These are phyloP conservation scores for Agrostemma githago DNA, from an alignment of 148 eudicot genomes.

Conservation along the genomic window DNA sequence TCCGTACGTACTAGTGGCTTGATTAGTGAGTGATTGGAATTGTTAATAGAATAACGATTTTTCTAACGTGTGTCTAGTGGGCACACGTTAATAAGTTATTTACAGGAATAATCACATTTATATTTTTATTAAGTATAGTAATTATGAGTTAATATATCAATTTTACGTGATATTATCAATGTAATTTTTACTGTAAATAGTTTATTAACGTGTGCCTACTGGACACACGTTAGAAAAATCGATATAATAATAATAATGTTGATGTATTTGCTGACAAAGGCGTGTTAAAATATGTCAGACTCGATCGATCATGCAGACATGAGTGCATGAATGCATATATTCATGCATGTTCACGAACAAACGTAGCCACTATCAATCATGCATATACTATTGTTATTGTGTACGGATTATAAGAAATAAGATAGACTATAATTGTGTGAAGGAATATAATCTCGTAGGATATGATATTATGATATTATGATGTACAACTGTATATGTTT, in stretches of 20 bases:
- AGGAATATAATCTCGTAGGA: background rate
- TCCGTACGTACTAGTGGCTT: conserved; percentile 14
- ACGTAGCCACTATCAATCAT: background rate
- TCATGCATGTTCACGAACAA: conserved; percentile 3
- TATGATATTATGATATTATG: background rate
- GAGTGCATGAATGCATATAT: background rate
- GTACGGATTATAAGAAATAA: background rate
- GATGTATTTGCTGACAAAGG: conserved; percentile 5
- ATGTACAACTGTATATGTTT: background rate
- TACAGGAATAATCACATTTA: no score
- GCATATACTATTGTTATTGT: background rate
- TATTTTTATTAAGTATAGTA: no score
- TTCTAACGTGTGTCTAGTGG: background rate
- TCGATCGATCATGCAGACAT: background rate
- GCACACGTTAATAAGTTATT: no score
- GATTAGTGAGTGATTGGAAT: background rate
- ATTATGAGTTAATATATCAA: no score
- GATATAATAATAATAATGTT: background rate
- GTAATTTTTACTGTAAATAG: no score
- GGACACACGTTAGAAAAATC: no score
- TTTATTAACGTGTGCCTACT: no score
- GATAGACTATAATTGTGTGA: background rate
- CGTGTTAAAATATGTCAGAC: background rate
- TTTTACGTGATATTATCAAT: no score
- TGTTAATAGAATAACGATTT: no score